Evolutionary conservation across 192 early-diverging fungal genomes (phyloP).

Genomic region (Gryganskiella cystojenkinii): DNA sequence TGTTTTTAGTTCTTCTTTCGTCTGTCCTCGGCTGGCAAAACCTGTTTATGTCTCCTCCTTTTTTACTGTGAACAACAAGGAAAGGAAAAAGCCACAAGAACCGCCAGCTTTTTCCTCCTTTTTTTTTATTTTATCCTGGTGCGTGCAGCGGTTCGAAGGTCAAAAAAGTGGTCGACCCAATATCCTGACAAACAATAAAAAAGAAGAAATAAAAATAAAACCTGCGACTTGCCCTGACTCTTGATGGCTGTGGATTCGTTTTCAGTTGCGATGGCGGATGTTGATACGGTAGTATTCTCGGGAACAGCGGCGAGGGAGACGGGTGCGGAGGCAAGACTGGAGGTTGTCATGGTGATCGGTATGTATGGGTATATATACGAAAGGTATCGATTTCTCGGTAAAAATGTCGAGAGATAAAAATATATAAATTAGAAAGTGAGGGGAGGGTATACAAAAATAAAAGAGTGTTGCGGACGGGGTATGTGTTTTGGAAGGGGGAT

Average conservation of each 20-base stretch:
- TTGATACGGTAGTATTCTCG: background rate
- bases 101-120: too few species aligned
- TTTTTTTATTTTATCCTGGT: background rate
- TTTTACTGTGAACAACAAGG: too few species aligned
- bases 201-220: background rate
- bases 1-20: too few species aligned
- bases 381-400: background rate
- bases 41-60: too few species aligned
- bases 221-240: background rate
- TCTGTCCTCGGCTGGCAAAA: too few species aligned
- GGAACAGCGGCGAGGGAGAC: constrained; percentile 8
- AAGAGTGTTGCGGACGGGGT: background rate
- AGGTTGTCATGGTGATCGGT: constrained; percentile 9
- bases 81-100: too few species aligned
- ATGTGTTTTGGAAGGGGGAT: background rate
- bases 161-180: too few species aligned
- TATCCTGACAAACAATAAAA: background rate
- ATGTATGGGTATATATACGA: background rate
- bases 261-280: background rate
- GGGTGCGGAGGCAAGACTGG: background rate
- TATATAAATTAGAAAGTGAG: background rate
- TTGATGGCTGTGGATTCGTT: background rate
- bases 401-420: too few species aligned
- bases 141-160: too few species aligned
- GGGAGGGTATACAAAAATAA: background rate